Evolutionary conservation across 768 basidiomycete genomes (phyloP), one percentile per base, ranked within the genome.

Genomic region (Rhizopogon roseolus): DNA sequence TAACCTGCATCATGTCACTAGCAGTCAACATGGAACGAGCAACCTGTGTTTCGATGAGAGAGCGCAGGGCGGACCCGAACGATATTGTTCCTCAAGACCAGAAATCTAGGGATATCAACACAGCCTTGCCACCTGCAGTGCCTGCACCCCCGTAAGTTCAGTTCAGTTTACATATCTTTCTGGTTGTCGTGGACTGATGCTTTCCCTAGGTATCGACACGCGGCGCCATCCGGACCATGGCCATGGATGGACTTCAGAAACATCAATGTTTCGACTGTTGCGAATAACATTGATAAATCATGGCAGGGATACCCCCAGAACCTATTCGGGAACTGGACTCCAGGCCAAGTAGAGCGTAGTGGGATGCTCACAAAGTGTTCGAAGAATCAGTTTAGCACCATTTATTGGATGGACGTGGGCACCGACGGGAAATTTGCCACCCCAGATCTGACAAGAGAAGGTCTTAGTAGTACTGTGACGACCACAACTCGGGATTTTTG

Each of bases 321-420:
- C 17, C 28, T 50, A 5, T 71, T 71, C 51, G 57, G 53, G 3
- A 71, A 71, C 40, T 72, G 70, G 70, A 72, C 70, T 3, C 46
- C 60, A 29, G 56, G 36, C 16, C 67, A 71, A 51, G 65, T 71
- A 14, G 37, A 32, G 0, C 64, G 70, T 7, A 72, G 70, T 39
- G 19, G 55, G 22, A 73, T 72, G 65, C 53, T 68, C 58, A 57
- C 44, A 7, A 59, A 25, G 3, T 62, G 64, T 6, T 49, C 54
- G 0, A 17, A 8, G 25, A 60, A 59, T 8, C 49, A 55, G 7
- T 57, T 42, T 2, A 71, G 66, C 34, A 54, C 8, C 1, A 41
- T 68, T 41, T 62, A 56, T 43, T 64, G 58, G 36, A 62, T 70
- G 39, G 66, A 68, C 29, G 60, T 68, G 9, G 0, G 42, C 6